Conservation (phyloP, 2,329 filamentous ascomycete species). For the Aspergillus sp. region DNA sequence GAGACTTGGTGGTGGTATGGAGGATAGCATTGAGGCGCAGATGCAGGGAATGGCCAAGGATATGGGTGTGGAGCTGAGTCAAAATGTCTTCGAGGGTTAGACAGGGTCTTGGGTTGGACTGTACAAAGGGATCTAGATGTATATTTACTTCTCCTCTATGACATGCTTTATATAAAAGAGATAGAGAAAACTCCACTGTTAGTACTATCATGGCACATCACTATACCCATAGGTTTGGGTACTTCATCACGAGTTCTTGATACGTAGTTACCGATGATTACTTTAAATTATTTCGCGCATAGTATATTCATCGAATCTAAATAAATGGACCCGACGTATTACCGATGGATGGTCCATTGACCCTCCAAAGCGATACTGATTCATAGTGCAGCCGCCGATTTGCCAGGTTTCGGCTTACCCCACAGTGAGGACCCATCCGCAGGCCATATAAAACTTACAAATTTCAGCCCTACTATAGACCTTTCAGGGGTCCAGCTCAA, state of each 20-base stretch:
- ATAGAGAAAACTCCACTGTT: too few species aligned
- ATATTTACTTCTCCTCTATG: background rate
- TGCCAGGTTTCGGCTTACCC: background rate
- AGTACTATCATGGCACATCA: too few species aligned
- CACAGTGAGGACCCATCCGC: background rate
- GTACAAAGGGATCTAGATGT: too few species aligned
- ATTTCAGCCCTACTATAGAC: background rate
- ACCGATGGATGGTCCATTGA: too few species aligned
- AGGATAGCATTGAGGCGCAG: slow-evolving; percentile 85
- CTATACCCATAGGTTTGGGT: too few species aligned
- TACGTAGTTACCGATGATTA: too few species aligned
- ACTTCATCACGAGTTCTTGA: too few species aligned
- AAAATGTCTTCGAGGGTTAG: slow-evolving; percentile 83
- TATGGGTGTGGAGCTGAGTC: slow-evolving; percentile 87
- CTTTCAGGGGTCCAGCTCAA: background rate
- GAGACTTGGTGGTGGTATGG: slow-evolving; percentile 80
- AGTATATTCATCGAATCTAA: background rate
- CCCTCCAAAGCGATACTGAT: background rate
- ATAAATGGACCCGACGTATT: background rate
- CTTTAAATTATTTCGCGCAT: too few species aligned
- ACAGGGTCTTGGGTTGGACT: too few species aligned
- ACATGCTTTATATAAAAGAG: background rate
- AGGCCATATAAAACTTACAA: too few species aligned
- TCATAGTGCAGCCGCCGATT: background rate
- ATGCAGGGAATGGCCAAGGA: slow-evolving; percentile 89